Conservation (phyloP, 2,329 filamentous ascomycete species). For the Penicillium sp. region DNA sequence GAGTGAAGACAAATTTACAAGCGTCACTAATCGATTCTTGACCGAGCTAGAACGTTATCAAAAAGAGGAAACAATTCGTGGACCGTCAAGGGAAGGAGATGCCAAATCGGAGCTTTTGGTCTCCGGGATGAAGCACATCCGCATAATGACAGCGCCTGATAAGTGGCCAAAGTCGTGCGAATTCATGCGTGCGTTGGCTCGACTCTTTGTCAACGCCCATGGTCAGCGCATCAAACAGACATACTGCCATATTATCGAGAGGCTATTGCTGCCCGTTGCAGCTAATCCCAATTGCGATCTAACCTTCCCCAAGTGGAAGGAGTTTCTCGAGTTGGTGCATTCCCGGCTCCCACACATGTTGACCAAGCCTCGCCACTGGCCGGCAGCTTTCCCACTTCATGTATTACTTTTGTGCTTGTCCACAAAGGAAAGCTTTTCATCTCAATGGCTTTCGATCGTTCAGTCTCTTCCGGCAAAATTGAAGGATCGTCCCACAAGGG, state of each 20-base stretch:
- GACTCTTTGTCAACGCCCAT: conserved; percentile 81
- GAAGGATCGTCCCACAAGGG: conserved; percentile 80
- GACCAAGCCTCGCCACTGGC: conserved; percentile 90
- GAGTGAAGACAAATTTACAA: conserved; percentile 88
- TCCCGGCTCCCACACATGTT: conserved; percentile 83
- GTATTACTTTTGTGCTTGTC: conserved; percentile 88
- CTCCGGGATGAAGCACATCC: conserved; percentile 87
- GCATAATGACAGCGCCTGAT: conserved; percentile 73
- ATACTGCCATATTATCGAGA: conserved; percentile 90
- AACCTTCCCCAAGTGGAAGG: conserved; percentile 80
- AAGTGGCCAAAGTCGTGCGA: conserved; percentile 87
- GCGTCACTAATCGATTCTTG: conserved; percentile 81
- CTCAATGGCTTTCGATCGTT: conserved; percentile 85
- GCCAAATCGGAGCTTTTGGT: conserved; percentile 85
- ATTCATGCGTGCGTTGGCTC: conserved; percentile 80
- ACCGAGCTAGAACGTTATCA: conserved; percentile 79
- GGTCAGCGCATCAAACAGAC: conserved; percentile 90
- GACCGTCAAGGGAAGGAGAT: conserved; percentile 66
- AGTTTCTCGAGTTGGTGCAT: conserved; percentile 79
- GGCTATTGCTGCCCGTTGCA: conserved; percentile 83
- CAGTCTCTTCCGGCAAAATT: conserved; percentile 77
- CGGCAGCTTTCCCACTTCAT: conserved; percentile 83
- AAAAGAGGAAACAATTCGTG: conserved; percentile 65
- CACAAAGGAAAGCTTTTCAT: conserved; percentile 78
- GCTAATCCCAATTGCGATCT: conserved; percentile 79